Percentiles rank a stretch among this genome's conserved stretches.
Evolutionary conservation across 2,329 filamentous ascomycete genomes (phyloP).

Genomic region (Ophiostoma quercus): DNA sequence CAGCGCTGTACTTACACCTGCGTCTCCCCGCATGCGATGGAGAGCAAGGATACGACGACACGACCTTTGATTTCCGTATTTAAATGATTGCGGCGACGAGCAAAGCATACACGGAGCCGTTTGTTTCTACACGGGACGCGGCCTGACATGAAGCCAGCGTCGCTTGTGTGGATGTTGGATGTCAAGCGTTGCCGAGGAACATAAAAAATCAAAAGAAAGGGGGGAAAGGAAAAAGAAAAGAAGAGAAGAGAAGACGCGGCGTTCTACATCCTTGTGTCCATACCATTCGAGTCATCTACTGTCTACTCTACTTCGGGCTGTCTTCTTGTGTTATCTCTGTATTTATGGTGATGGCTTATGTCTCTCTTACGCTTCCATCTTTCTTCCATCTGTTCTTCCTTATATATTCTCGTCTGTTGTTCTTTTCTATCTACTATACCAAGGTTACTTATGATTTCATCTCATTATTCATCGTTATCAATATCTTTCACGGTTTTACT

Average conservation of each 20-base stretch:
- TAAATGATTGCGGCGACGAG: not conserved
- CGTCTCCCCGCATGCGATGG: not conserved
- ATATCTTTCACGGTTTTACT: not conserved
- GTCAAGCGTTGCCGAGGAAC: not conserved
- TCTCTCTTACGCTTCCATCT: not conserved
- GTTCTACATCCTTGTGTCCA: not conserved
- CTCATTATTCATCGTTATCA: not conserved
- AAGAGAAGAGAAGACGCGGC: not conserved
- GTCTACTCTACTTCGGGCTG: not conserved
- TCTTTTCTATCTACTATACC: conserved; percentile 14
- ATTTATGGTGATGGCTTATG: not conserved
- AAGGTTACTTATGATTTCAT: not conserved
- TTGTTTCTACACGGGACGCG: not conserved
- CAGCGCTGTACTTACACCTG: not conserved
- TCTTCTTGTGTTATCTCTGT: not conserved
- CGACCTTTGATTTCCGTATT: conserved; percentile 3
- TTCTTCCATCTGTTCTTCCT: not conserved
- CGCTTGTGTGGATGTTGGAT: not conserved
- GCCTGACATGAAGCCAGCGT: not conserved
- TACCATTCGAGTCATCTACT: not conserved
- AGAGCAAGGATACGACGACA: conserved; percentile 12
- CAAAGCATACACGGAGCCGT: not conserved
- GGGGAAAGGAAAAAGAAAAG: not conserved
- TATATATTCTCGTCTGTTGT: not conserved
- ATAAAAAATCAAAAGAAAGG: not conserved